Conservation (phyloP, 2,329 filamentous ascomycete genomes). For the Penicillium sp. region DNA sequence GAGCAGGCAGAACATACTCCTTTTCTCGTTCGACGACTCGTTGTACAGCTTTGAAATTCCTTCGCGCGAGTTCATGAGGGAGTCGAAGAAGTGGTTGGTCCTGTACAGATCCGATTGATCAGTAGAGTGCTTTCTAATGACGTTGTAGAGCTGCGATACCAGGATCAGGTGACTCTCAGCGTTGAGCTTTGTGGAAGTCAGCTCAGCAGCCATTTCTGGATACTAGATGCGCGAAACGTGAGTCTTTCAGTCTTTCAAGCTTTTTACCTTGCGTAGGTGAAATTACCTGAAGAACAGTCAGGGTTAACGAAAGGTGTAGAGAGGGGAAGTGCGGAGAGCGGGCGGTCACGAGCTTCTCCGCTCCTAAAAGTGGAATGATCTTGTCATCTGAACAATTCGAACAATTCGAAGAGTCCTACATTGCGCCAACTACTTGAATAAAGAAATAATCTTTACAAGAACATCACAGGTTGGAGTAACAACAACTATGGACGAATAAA, state of each 20-base stretch:
- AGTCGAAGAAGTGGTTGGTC: conserved; percentile 93
- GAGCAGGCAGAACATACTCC: conserved; percentile 47
- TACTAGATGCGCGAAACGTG: not conserved
- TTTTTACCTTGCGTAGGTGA: not conserved
- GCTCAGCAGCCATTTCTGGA: conserved; percentile 41
- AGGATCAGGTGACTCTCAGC: conserved; percentile 52
- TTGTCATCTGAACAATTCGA: not conserved
- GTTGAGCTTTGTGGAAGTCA: conserved; percentile 50
- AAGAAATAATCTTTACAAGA: not conserved
- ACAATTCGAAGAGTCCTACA: no score
- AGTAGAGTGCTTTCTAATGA: conserved; percentile 9
- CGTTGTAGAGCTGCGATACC: conserved; percentile 30
- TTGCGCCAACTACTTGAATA: not conserved
- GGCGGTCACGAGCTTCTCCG: conserved; percentile 7
- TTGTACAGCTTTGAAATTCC: conserved; percentile 82
- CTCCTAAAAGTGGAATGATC: not conserved
- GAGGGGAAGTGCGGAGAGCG: conserved; percentile 14
- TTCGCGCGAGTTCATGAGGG: conserved; percentile 86
- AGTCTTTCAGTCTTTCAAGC: not conserved
- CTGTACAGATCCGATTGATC: conserved; percentile 45
- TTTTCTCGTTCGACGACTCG: conserved; percentile 49
- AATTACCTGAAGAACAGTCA: not conserved
- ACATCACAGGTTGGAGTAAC: conserved; percentile 2
- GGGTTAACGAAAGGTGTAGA: not conserved
- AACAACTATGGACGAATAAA: conserved; percentile 23